phyloP scores from a whole-genome alignment of 2,329 filamentous ascomycete genomes.

The Tolypocladium ovalisporum region DNA sequence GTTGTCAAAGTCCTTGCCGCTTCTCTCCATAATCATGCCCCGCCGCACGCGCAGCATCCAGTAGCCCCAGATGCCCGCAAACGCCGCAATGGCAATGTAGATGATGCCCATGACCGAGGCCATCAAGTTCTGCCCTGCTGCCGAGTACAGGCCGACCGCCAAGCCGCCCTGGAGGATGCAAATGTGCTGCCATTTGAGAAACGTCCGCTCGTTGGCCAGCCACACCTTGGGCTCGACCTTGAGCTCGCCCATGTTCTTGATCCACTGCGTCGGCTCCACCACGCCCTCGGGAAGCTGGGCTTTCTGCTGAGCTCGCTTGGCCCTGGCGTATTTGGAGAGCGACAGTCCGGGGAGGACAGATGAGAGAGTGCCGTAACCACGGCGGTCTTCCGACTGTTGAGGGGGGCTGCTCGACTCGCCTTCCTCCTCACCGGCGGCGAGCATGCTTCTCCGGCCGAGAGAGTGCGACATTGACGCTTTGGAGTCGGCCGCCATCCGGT shows the following conservation, averaged over 20 bases:
- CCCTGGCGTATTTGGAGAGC: slow-evolving; percentile 61
- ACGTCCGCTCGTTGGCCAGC: slow-evolving; percentile 96
- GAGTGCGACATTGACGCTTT: slow-evolving; percentile 19
- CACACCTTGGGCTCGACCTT: slow-evolving; percentile 97
- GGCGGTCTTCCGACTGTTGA: slow-evolving; percentile 18
- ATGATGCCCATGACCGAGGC: slow-evolving; percentile 70
- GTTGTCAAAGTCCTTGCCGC: slow-evolving; percentile 89
- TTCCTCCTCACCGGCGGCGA: slow-evolving; percentile 20
- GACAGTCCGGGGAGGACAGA: slow-evolving; percentile 76
- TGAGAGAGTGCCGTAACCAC: slow-evolving; percentile 46
- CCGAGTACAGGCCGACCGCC: slow-evolving; percentile 78
- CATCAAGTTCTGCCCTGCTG: slow-evolving; percentile 68
- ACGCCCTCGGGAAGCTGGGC: slow-evolving; percentile 71
- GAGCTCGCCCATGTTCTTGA: slow-evolving; percentile 88
- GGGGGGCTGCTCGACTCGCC: slow-evolving; percentile 22
- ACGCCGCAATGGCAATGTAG: slow-evolving; percentile 72
- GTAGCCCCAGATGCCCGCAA: slow-evolving; percentile 82
- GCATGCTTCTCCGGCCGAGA: slow-evolving; percentile 13
- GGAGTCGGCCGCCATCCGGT: slow-evolving; percentile 38
- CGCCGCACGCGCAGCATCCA: slow-evolving; percentile 66
- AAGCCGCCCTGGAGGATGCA: slow-evolving; percentile 76
- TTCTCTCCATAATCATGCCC: slow-evolving; percentile 71
- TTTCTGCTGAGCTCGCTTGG: slow-evolving; percentile 38
- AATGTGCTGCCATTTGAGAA: slow-evolving; percentile 98
- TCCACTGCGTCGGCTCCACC: slow-evolving; percentile 72